Percentiles rank a stretch among this genome's conserved stretches.
Evolutionary conservation across 1,139 yeast species (phyloP).

Genomic region (Yamadazyma siamensis): DNA sequence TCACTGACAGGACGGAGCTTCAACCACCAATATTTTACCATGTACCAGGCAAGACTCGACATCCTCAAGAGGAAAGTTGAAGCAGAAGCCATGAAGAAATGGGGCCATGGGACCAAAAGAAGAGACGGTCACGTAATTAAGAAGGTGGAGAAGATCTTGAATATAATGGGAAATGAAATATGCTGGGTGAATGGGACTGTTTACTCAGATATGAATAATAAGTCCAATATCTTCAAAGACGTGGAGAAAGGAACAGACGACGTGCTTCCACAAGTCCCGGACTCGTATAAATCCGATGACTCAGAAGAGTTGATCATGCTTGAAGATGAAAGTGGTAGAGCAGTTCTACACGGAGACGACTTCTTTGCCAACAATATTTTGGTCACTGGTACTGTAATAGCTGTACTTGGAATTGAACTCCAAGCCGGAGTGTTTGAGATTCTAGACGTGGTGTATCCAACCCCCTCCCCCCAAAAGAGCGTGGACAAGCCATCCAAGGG

Average conservation of each 20-base stretch:
- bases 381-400: constrained; percentile 87
- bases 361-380: constrained; percentile 46
- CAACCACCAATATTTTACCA: constrained; percentile 66
- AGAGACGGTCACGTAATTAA: constrained; percentile 32
- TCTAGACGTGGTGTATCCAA: constrained; percentile 74
- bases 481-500: constrained; percentile 9
- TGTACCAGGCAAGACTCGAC: constrained; percentile 65
- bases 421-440: constrained; percentile 84
- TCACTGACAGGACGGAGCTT: constrained; percentile 44
- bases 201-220: constrained; percentile 77
- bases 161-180: constrained; percentile 63
- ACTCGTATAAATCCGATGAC: constrained; percentile 23
- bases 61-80: constrained; percentile 53
- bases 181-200: constrained; percentile 93
- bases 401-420: constrained; percentile 81
- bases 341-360: constrained; percentile 65
- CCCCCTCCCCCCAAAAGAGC: constrained; percentile 54
- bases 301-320: constrained; percentile 54
- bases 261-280: constrained; percentile 38
- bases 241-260: constrained; percentile 62
- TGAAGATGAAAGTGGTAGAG: constrained; percentile 94
- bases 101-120: constrained; percentile 45
- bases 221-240: constrained; percentile 81
- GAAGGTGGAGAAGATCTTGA: constrained; percentile 66
- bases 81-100: constrained; percentile 37